Evolutionary conservation across 768 basidiomycete genomes (phyloP).

Genomic region (Suillus brevipes): DNA sequence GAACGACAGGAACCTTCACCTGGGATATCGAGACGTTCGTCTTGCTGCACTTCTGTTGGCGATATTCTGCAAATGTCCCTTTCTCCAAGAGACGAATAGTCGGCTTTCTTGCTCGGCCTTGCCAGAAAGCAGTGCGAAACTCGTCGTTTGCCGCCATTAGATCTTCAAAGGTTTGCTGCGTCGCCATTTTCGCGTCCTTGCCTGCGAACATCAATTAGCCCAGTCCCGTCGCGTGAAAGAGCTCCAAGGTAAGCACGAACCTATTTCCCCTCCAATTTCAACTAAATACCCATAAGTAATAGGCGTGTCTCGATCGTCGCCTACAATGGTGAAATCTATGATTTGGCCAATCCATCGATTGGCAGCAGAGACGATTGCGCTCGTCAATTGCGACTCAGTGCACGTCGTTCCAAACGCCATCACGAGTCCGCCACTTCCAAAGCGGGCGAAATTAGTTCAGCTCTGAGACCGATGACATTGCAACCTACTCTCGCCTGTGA

Average conservation of each 20-base stretch:
- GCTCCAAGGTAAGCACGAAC: background rate
- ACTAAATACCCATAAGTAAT: conserved; percentile 8
- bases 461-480: background rate
- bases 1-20: conserved; percentile 13
- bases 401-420: conserved; percentile 2
- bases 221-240: background rate
- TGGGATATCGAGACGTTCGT: conserved; percentile 3
- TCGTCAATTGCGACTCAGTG: conserved; percentile 1
- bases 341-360: conserved; percentile 5
- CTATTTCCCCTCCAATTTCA: conserved; percentile 2
- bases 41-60: conserved; percentile 6
- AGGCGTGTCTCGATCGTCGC: background rate
- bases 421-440: conserved; percentile 11
- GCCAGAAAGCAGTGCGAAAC: background rate
- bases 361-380: background rate
- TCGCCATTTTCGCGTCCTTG: background rate
- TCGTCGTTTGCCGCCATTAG: background rate
- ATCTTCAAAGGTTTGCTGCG: background rate
- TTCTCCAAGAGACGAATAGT: conserved; percentile 13
- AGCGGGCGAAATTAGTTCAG: background rate
- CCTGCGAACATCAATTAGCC: too few species aligned
- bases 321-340: conserved; percentile 9
- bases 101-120: background rate
- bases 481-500: conserved; percentile 8
- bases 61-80: conserved; percentile 13